phyloP scores from a whole-genome alignment of 2,329 filamentous ascomycete genomes.

The Trichoderma gracile region DNA sequence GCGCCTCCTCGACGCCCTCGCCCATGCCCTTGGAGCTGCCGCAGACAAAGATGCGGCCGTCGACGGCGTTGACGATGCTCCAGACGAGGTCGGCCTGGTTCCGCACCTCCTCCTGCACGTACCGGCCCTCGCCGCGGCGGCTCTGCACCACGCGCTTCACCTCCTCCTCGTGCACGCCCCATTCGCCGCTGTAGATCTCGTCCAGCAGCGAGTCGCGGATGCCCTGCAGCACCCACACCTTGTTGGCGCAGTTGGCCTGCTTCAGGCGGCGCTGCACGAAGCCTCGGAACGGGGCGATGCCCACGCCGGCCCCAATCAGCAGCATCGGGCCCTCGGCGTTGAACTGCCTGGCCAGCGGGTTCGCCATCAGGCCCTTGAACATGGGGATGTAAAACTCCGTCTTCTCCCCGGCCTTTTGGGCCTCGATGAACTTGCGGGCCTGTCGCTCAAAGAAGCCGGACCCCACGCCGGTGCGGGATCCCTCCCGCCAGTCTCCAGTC shows the following conservation, averaged over 20 bases:
- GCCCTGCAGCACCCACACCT: constrained; percentile 95
- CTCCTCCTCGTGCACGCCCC: constrained; percentile 88
- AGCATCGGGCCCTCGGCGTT: constrained; percentile 95
- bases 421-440: constrained; percentile 69
- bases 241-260: constrained; percentile 95
- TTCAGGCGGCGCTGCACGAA: constrained; percentile 94
- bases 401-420: constrained; percentile 61
- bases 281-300: constrained; percentile 94
- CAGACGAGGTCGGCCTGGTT: constrained; percentile 95
- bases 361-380: constrained; percentile 98
- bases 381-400: constrained; percentile 80
- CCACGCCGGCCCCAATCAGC: constrained; percentile 92
- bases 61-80: constrained; percentile 96
- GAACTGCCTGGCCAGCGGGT: constrained; percentile 89
- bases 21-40: constrained; percentile 96
- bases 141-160: constrained; percentile 81
- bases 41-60: constrained; percentile 94
- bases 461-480: constrained; percentile 77
- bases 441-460: constrained; percentile 92
- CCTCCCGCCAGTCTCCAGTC: constrained; percentile 72
- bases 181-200: constrained; percentile 94
- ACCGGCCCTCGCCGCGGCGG: constrained; percentile 75
- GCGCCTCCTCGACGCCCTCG: constrained; percentile 85
- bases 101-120: constrained; percentile 93
- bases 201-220: constrained; percentile 92